phyloP scores from a whole-genome alignment of 768 basidiomycete genomes.

The Lentinus brumalis region DNA sequence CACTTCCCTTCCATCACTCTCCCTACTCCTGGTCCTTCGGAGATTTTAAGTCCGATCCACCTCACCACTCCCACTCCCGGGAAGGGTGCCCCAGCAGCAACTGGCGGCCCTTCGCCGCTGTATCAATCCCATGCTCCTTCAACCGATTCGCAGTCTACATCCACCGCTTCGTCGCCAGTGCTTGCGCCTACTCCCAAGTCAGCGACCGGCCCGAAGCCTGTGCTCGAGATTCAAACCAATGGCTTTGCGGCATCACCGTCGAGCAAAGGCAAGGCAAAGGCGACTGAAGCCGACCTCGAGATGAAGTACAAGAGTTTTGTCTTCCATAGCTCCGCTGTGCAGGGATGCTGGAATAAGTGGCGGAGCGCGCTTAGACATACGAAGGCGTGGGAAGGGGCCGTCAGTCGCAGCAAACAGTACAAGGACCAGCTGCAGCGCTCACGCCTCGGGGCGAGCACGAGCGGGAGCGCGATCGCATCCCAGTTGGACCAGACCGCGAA shows the following conservation, averaged over 20 bases:
- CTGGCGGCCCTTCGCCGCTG: not conserved
- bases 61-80: slow-evolving; percentile 4
- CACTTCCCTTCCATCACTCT: slow-evolving; percentile 25
- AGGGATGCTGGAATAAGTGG: slow-evolving; percentile 30
- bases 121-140: slow-evolving; percentile 2
- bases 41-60: slow-evolving; percentile 19
- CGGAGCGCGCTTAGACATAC: slow-evolving; percentile 5
- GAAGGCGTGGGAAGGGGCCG: slow-evolving; percentile 61
- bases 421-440: slow-evolving; percentile 48
- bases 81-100: not conserved
- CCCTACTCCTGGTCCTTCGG: slow-evolving; percentile 1
- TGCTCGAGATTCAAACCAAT: slow-evolving; percentile 16
- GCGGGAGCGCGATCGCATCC: not conserved
- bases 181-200: not conserved
- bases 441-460: slow-evolving; percentile 34
- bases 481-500: slow-evolving; percentile 12
- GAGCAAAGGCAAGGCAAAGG: slow-evolving; percentile 12
- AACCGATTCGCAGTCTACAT: not conserved
- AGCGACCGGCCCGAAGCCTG: slow-evolving; percentile 4
- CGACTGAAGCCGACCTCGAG: slow-evolving; percentile 8
- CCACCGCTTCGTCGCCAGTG: not conserved
- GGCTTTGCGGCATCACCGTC: slow-evolving; percentile 8
- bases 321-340: slow-evolving; percentile 34
- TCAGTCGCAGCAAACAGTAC: slow-evolving; percentile 61
- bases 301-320: slow-evolving; percentile 5